Evolutionary conservation across 176 grass and related monocot species (phyloP), one percentile per base, ranked within the genome.

Genomic region (Carex myosuroides): DNA sequence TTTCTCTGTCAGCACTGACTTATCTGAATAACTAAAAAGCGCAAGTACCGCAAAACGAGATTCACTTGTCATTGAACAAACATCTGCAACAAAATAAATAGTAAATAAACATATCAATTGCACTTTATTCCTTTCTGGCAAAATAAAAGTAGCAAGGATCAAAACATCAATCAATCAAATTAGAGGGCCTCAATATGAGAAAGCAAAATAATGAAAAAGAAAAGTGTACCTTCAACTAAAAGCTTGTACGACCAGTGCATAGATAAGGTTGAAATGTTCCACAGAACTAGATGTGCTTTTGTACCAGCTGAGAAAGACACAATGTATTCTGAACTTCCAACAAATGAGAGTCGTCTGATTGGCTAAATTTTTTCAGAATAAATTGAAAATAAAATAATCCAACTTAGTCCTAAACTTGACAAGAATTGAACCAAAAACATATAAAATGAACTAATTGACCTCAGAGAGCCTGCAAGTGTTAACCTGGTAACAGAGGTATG

Each of bases 211-310:
- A 39, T 39, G 57, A 39, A 60, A 26, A n/a, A 61, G 55, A 4
- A 81, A 62, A 46, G 7, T 76, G 63, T 86, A 98, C 96, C 96
- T 91, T 99, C 93, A 17, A 87, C 89, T 60, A 89, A 89, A 83
- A 99, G 85, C 66, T 85, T 93, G 85, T 95, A 95, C 29, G 93
- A 93, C 96, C 96, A 99, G 30, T 88, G 88, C 80, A 92, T 88
- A 33, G 83, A 91, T 85, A 95, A 76, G 44, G 88, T 95, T 79
- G 93, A 89, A 67, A 88, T 89, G 88, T 90, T 92, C 96, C 93
- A 99, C 24, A 95, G 85, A 71, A 88, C 86, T 84, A 99, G 53
- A 50, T 98, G 88, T 67, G 96, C 89, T 89, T 60, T 90, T 85
- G 86, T 90, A 88, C 88, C 91, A 74, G 84, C 80, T 53, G 88